A percentile compares a stretch with the other conserved stretches of the same genome.
Conservation (phyloP, 345 rosid species). For the Eucalyptus tenuipes region DNA sequence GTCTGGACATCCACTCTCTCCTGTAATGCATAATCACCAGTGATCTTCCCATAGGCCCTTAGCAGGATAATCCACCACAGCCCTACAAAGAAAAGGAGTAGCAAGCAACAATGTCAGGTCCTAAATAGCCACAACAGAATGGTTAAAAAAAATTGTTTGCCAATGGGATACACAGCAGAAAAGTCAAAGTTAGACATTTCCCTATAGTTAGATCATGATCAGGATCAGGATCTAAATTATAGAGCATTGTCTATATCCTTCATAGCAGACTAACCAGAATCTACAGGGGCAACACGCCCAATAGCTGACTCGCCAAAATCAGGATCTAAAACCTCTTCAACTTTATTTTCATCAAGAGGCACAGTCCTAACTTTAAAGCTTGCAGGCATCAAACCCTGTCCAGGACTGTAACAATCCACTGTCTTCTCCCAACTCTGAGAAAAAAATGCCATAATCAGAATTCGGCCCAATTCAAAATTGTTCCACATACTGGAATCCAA, state of each 20-base stretch:
- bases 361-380: conserved; percentile 79
- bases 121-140: not conserved
- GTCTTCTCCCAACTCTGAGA: conserved; percentile 91
- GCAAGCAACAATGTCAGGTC: not conserved
- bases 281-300: conserved; percentile 93
- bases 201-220: not conserved
- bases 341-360: conserved; percentile 46
- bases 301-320: conserved; percentile 95
- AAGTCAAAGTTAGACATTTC: not conserved
- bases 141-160: not conserved
- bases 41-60: conserved; percentile 78
- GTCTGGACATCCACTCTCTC: conserved; percentile 90
- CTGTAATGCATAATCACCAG: conserved; percentile 72
- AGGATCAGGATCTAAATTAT: not conserved
- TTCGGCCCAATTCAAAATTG: not conserved
- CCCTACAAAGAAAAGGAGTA: conserved; percentile 18
- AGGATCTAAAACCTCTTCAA: conserved; percentile 80
- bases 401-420: conserved; percentile 90
- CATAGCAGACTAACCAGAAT: conserved; percentile 48
- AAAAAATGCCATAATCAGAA: not conserved
- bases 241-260: not conserved
- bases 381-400: conserved; percentile 92
- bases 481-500: not conserved
- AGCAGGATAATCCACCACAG: conserved; percentile 89
- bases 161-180: not conserved